Percentiles rank a stretch among this genome's conserved stretches.
phyloP scores from a whole-genome alignment of 108 stramenopile genomes.

The Cylindrotheca closterium region DNA sequence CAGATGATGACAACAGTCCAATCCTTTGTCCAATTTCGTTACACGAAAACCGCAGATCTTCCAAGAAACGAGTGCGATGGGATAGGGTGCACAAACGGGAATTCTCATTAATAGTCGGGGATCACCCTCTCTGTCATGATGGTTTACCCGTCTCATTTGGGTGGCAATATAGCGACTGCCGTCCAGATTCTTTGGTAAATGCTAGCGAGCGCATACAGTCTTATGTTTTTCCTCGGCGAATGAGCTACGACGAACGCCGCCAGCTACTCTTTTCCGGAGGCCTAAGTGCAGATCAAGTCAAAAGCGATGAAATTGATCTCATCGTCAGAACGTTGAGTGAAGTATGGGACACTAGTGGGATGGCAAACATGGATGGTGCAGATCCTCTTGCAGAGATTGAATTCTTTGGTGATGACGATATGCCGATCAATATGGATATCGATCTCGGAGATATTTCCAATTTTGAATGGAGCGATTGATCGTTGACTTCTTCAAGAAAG shows the following conservation, averaged over 20 bases:
- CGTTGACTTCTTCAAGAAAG: background rate
- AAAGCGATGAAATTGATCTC: conserved; percentile 40
- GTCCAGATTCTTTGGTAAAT: conserved; percentile 2
- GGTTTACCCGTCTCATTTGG: conserved; percentile 53
- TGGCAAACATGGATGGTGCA: background rate
- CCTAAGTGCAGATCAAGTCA: conserved; percentile 29
- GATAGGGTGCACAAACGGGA: conserved; percentile 42
- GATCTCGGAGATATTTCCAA: conserved; percentile 29
- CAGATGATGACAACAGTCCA: too few relatives aligned
- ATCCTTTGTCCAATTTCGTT: too few relatives aligned
- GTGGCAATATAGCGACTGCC: conserved; percentile 46
- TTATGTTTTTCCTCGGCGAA: conserved; percentile 28
- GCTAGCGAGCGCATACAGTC: conserved; percentile 27
- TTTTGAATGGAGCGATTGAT: conserved; percentile 30
- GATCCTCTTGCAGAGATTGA: background rate
- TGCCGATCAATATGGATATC: conserved; percentile 15
- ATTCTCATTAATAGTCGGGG: conserved; percentile 46
- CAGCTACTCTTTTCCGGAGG: conserved; percentile 18
- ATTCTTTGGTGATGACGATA: conserved; percentile 9
- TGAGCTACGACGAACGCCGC: conserved; percentile 37
- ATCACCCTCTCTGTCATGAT: conserved; percentile 53
- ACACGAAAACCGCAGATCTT: too few relatives aligned
- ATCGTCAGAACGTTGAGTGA: conserved; percentile 31
- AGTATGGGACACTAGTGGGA: conserved; percentile 13
- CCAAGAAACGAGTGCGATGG: conserved; percentile 41